Percentiles rank a stretch among this genome's conserved stretches.
phyloP scores from a whole-genome alignment of 179 eudicot species.

The Heliamphora pulchella region DNA sequence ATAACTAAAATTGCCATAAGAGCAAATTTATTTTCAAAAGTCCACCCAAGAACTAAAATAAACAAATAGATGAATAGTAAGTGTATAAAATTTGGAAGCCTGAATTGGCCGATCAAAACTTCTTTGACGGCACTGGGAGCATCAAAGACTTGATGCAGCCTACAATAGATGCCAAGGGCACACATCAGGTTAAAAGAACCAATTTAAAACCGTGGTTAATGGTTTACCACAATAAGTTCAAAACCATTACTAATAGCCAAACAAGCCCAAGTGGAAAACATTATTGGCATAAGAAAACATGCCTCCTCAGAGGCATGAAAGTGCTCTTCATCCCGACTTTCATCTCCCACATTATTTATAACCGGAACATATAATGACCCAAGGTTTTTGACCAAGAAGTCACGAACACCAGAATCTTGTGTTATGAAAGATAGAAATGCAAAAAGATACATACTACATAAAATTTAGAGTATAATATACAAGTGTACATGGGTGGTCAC shows the following conservation, averaged over 20 bases:
- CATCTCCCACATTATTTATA: slow-evolving; percentile 52
- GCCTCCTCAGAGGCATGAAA: slow-evolving; percentile 55
- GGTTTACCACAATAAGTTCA: not conserved
- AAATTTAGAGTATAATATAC: too few relatives aligned
- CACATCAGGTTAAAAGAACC: slow-evolving; percentile 43
- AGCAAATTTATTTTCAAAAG: not conserved
- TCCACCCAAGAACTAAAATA: slow-evolving; percentile 1
- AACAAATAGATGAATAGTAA: not conserved
- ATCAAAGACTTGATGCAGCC: slow-evolving; percentile 90
- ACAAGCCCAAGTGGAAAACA: slow-evolving; percentile 4
- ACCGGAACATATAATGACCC: slow-evolving; percentile 60
- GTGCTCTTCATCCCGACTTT: slow-evolving; percentile 27
- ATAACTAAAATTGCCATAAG: too few relatives aligned
- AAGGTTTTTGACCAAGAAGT: slow-evolving; percentile 54
- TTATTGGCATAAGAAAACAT: slow-evolving; percentile 18
- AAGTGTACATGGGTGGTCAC: too few relatives aligned
- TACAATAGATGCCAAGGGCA: slow-evolving; percentile 57
- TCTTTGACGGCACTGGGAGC: slow-evolving; percentile 91
- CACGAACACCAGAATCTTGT: slow-evolving; percentile 82
- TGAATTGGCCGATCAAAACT: slow-evolving; percentile 60
- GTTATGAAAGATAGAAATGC: slow-evolving; percentile 70
- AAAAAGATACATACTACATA: not conserved
- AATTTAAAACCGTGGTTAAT: too few relatives aligned
- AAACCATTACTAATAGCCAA: not conserved
- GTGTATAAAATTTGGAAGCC: slow-evolving; percentile 65